Evolutionary conservation across 2,329 filamentous ascomycete genomes (phyloP), one percentile per base, ranked within the genome.

Genomic region (Xylariaceae sp.): DNA sequence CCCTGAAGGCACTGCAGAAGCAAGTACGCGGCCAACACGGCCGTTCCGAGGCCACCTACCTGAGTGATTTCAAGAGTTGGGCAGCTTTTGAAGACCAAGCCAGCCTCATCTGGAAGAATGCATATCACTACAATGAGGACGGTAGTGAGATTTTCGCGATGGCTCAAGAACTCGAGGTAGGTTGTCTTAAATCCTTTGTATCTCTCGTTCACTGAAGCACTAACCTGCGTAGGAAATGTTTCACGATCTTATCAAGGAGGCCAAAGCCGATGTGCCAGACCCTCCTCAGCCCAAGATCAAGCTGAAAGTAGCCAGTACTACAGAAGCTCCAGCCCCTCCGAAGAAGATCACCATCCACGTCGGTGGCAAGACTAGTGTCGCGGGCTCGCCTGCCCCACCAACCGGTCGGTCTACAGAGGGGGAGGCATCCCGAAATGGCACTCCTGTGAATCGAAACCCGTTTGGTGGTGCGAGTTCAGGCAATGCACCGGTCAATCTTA

Each of bases 111-210:
- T 96, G 91, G 91, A 78, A 77, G 39, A 96, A 96, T 65, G 89
- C 90, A 0, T 86, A 83, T 59, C 85, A 85, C 48, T 96, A 92
- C 72, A 96, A 96, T 55, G 88, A 95, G 64, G 90, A 95, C 61
- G 87, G 85, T 4, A 95, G 91, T 59, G 85, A 89, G 14, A 91
- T 95, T 41, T 88, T 83, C 53, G 74, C 79, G 19, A 73, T 93
- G 49, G 88, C 89, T 1, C 79, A 83, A 39, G 83, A 93, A 48
- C 78, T 96, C 6, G 84, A 94, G 79, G 88, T 88, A 70, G 39
- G 63, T 40, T 35, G 39, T 12, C 19, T n/a, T 6, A 33, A 40
- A 22, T 37, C 22, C 10, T 16, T 16, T 20, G n/a, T n/a, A n/a
- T n/a, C n/a, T 45, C 22, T 19, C 37, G 33, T 36, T 39, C 6